Evolutionary conservation across 257 asterid genomes (phyloP), one percentile per base, ranked within the genome.

Genomic region (Sherardia arvensis): DNA sequence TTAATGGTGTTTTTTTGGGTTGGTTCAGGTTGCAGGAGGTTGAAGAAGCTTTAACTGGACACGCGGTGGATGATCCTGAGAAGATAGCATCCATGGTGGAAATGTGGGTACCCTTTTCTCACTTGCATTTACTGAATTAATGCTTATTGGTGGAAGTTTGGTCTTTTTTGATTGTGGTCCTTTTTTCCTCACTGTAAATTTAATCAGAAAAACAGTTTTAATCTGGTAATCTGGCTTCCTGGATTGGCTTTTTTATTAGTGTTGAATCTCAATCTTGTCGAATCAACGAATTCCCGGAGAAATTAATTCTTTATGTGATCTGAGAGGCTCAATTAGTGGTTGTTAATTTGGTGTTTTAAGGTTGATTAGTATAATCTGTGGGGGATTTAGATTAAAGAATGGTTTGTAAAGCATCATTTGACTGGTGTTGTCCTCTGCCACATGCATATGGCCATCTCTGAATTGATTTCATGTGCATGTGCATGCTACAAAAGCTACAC

Each of bases 31-130:
- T 77, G 85, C 85, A 68, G 68, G 81, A 83, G 66, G 68, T 71
- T 74, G 87, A 84, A 69, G 84, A 69, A 62, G 79, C 73, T 61
- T 72, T 81, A 76, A 84, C 71, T 77, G 85, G 76, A 66, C 93
- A 86, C 71, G 94, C 98, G 18, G 91, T 91, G 72, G 87, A 71
- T 67, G 85, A 91, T 73, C 98, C 98, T 34, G 96, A 88, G 73
- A 90, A 78, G 76, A 84, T 88, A 75, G 95, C 83, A 49, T 71
- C 87, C 71, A 81, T 88, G 91, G 98, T 91, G 77, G 91, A 80
- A 45, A 83, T 83, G 98, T 91, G 77, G 78, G 97, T 77, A 53
- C 34, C 5, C 11, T 65, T 51, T 62, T 67, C 61, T 65, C 60
- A 47, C 23, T 32, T 61, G 70, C 78, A 75, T 71, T 79, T 66